Evolutionary conservation across 148 eudicot species (phyloP).

Genomic region (Camellia lanceoleosa): DNA sequence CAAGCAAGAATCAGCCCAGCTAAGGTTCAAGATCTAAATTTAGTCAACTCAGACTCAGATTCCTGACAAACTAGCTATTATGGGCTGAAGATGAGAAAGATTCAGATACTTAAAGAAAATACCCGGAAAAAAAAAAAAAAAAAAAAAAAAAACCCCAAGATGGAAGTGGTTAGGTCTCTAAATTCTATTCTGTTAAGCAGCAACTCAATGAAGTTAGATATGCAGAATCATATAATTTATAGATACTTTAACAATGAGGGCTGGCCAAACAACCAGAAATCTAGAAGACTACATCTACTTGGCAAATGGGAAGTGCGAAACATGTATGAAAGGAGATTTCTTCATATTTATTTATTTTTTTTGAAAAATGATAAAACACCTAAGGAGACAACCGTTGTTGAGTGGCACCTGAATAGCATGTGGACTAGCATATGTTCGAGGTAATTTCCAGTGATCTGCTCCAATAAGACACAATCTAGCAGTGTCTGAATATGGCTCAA

Average conservation of each 20-base stretch:
- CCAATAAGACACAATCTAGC: conserved; percentile 90
- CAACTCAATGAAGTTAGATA: not conserved
- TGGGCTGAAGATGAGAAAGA: not conserved
- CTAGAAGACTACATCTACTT: not conserved
- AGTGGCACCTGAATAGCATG: conserved; percentile 79
- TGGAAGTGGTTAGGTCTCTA: not conserved
- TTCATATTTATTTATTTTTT: not conserved
- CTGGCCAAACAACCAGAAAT: not conserved
- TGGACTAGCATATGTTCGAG: conserved; percentile 81
- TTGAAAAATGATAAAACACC: not conserved
- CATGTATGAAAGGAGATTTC: not conserved
- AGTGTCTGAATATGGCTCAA: conserved; percentile 76
- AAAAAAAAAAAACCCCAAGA: not conserved
- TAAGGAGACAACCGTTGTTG: conserved; percentile 5
- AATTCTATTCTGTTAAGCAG: not conserved
- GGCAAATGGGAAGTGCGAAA: not conserved
- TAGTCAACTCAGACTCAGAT: not conserved
- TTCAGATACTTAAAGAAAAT: not conserved
- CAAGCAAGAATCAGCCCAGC: not conserved
- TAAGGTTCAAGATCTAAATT: not conserved
- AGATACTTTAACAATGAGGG: not conserved
- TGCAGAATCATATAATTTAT: no score
- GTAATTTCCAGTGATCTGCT: conserved; percentile 80
- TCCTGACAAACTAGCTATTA: no score
- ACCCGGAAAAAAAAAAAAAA: no score